Evolutionary conservation across 192 early-diverging fungal species (phyloP).

Genomic region (Geranomyces variabilis): DNA sequence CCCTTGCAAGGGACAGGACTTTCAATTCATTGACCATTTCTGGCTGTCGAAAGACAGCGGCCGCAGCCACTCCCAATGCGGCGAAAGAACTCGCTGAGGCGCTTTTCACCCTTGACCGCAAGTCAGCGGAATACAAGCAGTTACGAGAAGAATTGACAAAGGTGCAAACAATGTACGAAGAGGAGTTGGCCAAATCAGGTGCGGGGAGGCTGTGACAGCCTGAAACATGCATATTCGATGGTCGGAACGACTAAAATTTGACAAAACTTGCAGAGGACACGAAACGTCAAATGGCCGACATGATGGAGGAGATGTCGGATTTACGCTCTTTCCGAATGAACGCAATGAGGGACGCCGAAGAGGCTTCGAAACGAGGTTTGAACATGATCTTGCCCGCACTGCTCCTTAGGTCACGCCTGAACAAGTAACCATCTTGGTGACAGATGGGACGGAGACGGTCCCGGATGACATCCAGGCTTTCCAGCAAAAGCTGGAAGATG

Average conservation of each 20-base stretch:
- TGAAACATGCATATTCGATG: too few relatives aligned
- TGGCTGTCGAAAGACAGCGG: conserved; percentile 21
- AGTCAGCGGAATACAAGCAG: conserved; percentile 48
- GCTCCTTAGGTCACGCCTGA: too few relatives aligned
- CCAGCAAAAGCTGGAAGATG: conserved; percentile 33
- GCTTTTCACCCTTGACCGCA: conserved; percentile 53
- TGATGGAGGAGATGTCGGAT: conserved; percentile 40
- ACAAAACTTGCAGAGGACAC: conserved; percentile 1
- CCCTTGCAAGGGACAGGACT: neutral
- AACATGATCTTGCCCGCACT: neutral
- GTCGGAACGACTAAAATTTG: too few relatives aligned
- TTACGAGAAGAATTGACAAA: conserved; percentile 47
- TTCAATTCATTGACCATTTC: neutral
- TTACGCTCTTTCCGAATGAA: conserved; percentile 32
- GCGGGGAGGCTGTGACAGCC: neutral
- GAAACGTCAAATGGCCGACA: conserved; percentile 14
- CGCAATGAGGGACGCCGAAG: conserved; percentile 37
- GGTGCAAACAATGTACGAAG: conserved; percentile 38
- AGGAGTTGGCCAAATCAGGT: conserved; percentile 39
- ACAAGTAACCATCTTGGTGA: neutral
- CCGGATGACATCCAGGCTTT: conserved; percentile 40
- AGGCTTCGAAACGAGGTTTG: conserved; percentile 21
- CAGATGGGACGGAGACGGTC: conserved; percentile 14
- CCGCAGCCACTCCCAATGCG: conserved; percentile 26
- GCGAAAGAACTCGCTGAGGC: conserved; percentile 54